Evolutionary conservation across 352 stramenopile species (phyloP).

Genomic region (Phytophthora colocasiae): DNA sequence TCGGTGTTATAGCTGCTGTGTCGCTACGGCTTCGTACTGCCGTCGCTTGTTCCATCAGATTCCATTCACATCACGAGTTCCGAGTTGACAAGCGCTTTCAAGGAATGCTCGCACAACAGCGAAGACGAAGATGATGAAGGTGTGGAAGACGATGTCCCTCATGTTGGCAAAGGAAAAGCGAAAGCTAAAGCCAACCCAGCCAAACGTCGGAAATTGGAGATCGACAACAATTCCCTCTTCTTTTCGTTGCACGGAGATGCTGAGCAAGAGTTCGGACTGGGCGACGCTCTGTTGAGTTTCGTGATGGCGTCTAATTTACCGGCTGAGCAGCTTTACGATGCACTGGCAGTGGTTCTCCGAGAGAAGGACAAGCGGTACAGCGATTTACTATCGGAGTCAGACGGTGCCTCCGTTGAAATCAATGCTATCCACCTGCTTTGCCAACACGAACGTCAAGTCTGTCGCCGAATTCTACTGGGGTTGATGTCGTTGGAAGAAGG

Average conservation of each 20-base stretch:
- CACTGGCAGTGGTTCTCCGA: conserved; percentile 62
- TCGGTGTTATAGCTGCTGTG: conserved; percentile 53
- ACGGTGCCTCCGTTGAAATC: conserved; percentile 10
- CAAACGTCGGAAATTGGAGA: conserved; percentile 57
- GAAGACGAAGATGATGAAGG: conserved; percentile 33
- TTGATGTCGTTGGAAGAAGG: conserved; percentile 70
- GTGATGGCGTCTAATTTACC: conserved; percentile 61
- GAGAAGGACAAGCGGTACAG: conserved; percentile 75
- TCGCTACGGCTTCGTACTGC: conserved; percentile 74
- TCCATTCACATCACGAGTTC: conserved; percentile 60
- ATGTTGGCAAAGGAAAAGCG: conserved; percentile 24
- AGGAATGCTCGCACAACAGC: conserved; percentile 34
- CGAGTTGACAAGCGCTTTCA: conserved; percentile 52
- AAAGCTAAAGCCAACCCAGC: conserved; percentile 39
- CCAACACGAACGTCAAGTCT: conserved; percentile 61
- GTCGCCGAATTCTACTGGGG: conserved; percentile 66
- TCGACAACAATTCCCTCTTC: conserved; percentile 41
- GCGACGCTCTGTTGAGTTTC: conserved; percentile 69
- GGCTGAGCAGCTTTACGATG: conserved; percentile 72
- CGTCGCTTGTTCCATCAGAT: conserved; percentile 45
- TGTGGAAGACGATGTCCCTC: conserved; percentile 17
- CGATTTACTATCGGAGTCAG: conserved; percentile 42
- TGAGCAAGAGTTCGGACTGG: conserved; percentile 65
- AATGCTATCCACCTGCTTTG: conserved; percentile 40
- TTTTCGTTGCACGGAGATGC: conserved; percentile 64